These are phyloP conservation scores for Diaporthe sp. DNA, from an alignment of 2,329 filamentous ascomycete species.

Conservation along the genomic window DNA sequence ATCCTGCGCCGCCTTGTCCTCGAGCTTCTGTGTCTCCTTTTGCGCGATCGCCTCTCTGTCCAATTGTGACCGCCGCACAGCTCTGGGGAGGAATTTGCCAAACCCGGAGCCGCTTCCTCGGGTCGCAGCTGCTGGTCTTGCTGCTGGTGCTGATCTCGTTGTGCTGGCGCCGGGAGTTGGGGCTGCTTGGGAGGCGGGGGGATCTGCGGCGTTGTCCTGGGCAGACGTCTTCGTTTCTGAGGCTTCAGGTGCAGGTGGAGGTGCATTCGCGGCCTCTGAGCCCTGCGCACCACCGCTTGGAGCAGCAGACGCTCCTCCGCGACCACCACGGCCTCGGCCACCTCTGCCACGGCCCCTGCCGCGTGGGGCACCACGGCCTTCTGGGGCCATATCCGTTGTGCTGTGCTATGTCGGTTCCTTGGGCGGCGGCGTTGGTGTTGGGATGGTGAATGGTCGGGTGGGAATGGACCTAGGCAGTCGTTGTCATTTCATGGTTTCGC, in stretches of 20 bases:
- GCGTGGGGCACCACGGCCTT: slow-evolving; percentile 35
- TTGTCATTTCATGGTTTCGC: slow-evolving; percentile 15
- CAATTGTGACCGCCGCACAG: slow-evolving; percentile 50
- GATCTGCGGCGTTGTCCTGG: background rate
- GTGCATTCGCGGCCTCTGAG: background rate
- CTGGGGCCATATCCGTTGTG: slow-evolving; percentile 36
- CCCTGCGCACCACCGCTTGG: background rate
- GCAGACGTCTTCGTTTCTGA: background rate
- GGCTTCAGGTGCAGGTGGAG: slow-evolving; percentile 6
- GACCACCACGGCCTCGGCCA: slow-evolving; percentile 50
- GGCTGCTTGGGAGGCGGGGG: slow-evolving; percentile 21
- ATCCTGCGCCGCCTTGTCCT: slow-evolving; percentile 50
- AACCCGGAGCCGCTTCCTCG: slow-evolving; percentile 32
- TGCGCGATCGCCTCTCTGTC: slow-evolving; percentile 54
- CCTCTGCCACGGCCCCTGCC: slow-evolving; percentile 40
- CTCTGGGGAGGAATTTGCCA: slow-evolving; percentile 51
- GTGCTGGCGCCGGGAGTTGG: slow-evolving; percentile 21
- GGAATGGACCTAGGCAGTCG: background rate
- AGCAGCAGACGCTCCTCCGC: slow-evolving; percentile 43
- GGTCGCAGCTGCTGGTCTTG: slow-evolving; percentile 28
- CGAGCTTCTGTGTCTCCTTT: slow-evolving; percentile 51
- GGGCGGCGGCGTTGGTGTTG: too few species aligned
- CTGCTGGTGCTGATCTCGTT: background rate
- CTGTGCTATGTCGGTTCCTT: background rate
- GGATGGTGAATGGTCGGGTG: background rate